Evolutionary conservation across 2,329 filamentous ascomycete species (phyloP).

Genomic region (Aspergillus novoparasiticus): DNA sequence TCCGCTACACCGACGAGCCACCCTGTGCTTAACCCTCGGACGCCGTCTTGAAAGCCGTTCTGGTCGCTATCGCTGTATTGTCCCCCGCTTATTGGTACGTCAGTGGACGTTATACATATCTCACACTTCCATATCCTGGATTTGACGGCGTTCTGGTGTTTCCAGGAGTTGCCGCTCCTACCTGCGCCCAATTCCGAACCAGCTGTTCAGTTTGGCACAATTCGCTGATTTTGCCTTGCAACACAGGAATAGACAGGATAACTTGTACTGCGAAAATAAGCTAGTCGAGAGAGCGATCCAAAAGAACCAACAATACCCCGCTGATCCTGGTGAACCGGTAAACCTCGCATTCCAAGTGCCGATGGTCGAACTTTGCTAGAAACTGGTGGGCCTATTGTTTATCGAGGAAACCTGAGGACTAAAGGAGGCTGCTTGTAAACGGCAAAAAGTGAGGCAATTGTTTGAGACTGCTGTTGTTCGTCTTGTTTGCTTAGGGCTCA

Average conservation of each 20-base stretch:
- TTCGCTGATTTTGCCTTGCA: slow-evolving; percentile 2
- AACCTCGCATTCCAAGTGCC: neutral
- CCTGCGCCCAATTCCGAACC: slow-evolving; percentile 13
- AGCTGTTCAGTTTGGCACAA: slow-evolving; percentile 6
- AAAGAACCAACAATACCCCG: neutral
- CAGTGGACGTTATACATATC: neutral
- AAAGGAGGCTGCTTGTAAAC: too few species aligned
- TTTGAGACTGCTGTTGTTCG: neutral
- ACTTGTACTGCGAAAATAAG: too few species aligned
- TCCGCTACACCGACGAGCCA: slow-evolving; percentile 21
- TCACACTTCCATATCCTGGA: neutral
- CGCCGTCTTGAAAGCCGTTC: neutral
- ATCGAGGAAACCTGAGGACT: neutral
- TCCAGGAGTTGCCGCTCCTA: slow-evolving; percentile 16
- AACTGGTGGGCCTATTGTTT: neutral
- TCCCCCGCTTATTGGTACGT: slow-evolving; percentile 8
- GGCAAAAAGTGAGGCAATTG: slow-evolving; percentile 5
- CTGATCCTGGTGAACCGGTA: neutral
- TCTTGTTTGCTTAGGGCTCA: slow-evolving; percentile 11
- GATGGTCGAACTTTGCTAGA: slow-evolving; percentile 1
- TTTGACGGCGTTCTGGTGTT: slow-evolving; percentile 3
- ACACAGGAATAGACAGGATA: neutral
- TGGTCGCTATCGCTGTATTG: neutral
- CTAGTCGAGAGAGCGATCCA: neutral
- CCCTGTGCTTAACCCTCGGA: slow-evolving; percentile 13